These are phyloP conservation scores for Rhynchospora tenuis DNA, from an alignment of 176 grass and related monocot genomes.

Conservation along the genomic window DNA sequence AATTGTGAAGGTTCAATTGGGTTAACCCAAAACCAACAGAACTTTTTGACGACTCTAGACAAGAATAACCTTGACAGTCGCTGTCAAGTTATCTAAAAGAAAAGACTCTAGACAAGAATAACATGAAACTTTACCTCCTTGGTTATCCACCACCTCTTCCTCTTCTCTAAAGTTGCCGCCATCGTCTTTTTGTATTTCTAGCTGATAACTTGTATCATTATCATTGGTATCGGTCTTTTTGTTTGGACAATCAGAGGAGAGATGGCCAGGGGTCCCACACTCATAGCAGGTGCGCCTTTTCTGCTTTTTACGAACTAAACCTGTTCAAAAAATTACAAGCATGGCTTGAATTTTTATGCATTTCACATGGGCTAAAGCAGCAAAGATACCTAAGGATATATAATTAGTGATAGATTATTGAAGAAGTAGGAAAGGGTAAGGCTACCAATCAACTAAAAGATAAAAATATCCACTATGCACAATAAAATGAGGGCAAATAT, in stretches of 20 bases:
- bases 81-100: too few species aligned
- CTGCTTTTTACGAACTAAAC: slow-evolving; percentile 30
- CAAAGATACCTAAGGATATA: neutral
- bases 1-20: neutral
- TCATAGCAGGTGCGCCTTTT: slow-evolving; percentile 69
- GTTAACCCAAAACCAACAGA: neutral
- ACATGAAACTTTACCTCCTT: slow-evolving; percentile 3
- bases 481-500: neutral
- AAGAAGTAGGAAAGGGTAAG: neutral
- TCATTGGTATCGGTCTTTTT: slow-evolving; percentile 18
- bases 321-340: slow-evolving; percentile 11
- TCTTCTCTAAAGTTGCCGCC: neutral
- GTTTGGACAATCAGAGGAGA: slow-evolving; percentile 65
- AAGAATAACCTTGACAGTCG: too few species aligned
- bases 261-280: slow-evolving; percentile 60
- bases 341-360: neutral
- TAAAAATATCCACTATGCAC: neutral
- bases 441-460: neutral
- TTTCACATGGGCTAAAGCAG: neutral
- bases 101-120: neutral
- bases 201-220: neutral
- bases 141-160: neutral
- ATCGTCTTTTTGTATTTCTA: neutral
- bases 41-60: neutral
- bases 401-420: neutral